Conservation (phyloP, 2,329 filamentous ascomycete genomes). For the Fusarium sp. region DNA sequence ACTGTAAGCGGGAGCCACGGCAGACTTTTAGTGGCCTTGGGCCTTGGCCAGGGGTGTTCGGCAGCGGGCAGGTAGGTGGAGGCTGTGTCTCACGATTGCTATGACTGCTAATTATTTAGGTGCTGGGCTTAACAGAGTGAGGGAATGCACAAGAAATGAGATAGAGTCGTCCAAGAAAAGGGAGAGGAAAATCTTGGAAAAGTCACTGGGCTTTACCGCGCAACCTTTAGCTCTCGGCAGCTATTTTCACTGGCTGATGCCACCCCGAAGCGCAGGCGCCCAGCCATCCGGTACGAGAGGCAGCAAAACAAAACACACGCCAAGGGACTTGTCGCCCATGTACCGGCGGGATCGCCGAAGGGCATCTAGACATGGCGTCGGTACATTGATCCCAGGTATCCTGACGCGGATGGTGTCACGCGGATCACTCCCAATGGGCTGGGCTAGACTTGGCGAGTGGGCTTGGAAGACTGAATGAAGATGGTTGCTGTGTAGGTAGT, state of each 20-base stretch:
- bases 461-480: neutral
- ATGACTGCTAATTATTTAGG: no score
- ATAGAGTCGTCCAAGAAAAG: neutral
- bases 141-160: constrained; percentile 33
- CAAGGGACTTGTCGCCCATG: constrained; percentile 9
- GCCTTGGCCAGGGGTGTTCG: constrained; percentile 3
- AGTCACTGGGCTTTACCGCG: constrained; percentile 13
- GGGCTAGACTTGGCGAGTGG: constrained; percentile 20
- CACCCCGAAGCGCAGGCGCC: constrained; percentile 11
- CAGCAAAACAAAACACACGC: constrained; percentile 6
- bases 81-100: constrained; percentile 1
- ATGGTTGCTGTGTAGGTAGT: neutral
- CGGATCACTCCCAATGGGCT: constrained; percentile 20
- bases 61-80: constrained; percentile 11
- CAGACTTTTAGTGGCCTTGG: constrained; percentile 2
- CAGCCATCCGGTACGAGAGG: constrained; percentile 24
- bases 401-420: constrained; percentile 15
- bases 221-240: constrained; percentile 11
- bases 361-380: neutral
- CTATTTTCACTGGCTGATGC: constrained; percentile 21
- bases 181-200: constrained; percentile 17
- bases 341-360: constrained; percentile 14
- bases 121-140: neutral
- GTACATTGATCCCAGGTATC: constrained; percentile 15
- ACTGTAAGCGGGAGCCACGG: constrained; percentile 31